These are phyloP conservation scores for Nitzschia putrida DNA, from an alignment of 108 stramenopile species.

Conservation along the genomic window DNA sequence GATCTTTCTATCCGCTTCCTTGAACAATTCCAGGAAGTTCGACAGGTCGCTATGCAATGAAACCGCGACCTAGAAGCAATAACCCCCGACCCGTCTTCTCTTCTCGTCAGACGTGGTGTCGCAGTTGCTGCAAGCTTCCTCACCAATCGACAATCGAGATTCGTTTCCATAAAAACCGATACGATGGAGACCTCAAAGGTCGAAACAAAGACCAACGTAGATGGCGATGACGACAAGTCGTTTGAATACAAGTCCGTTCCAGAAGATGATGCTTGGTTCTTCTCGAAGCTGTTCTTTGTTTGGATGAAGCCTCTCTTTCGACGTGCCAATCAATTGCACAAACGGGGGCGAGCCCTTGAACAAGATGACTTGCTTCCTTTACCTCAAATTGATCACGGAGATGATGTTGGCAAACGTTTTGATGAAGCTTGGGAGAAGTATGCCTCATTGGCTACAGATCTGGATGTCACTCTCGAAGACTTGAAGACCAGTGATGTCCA, in stretches of 20 bases:
- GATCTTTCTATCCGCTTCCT: no score
- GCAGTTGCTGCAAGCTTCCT: no score
- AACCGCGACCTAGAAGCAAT: no score
- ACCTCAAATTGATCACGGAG: conserved; percentile 48
- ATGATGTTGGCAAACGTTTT: conserved; percentile 47
- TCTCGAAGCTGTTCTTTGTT: conserved; percentile 48
- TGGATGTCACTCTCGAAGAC: conserved; percentile 13
- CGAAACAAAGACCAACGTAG: no score
- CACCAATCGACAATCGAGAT: no score
- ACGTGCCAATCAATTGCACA: conserved; percentile 48
- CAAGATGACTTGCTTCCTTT: conserved; percentile 63
- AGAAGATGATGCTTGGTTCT: conserved; percentile 52
- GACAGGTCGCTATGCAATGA: no score
- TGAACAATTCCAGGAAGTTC: no score
- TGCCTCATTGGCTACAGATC: not conserved
- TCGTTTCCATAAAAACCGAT: no score
- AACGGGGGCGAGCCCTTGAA: conserved; percentile 45
- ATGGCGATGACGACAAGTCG: not conserved
- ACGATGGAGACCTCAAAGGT: no score
- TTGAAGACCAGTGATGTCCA: conserved; percentile 11
- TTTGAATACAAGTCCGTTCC: conserved; percentile 27
- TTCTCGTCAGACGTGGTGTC: no score
- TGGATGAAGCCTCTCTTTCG: conserved; percentile 74
- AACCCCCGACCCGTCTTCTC: no score
- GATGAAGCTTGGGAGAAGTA: conserved; percentile 50